A percentile compares a stretch with the other conserved stretches of the same genome.
Evolutionary conservation across 768 basidiomycete genomes (phyloP).

Genomic region (Lyophyllum shimeji): DNA sequence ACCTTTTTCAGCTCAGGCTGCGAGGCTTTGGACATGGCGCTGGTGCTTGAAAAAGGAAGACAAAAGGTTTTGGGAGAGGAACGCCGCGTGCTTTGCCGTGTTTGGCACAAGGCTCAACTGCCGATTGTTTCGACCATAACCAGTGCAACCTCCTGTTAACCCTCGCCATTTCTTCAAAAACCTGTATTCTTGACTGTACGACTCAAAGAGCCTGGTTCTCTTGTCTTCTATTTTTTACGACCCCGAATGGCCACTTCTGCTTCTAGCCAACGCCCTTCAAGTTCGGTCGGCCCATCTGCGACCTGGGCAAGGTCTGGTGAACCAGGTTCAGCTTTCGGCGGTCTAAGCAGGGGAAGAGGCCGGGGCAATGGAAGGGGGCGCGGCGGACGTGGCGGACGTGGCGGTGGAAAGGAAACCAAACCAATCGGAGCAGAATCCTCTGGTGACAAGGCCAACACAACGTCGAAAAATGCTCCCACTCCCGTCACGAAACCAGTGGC

Average conservation of each 20-base stretch:
- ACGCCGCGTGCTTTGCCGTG: conserved; percentile 31
- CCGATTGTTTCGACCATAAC: neutral
- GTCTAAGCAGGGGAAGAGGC: conserved; percentile 37
- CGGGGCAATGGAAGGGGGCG: conserved; percentile 28
- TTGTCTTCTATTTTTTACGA: neutral
- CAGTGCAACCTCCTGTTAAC: neutral
- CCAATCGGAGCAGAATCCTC: conserved; percentile 19
- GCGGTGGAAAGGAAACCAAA: conserved; percentile 22
- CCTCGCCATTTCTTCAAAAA: neutral
- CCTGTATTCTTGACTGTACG: neutral
- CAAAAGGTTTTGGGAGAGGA: conserved; percentile 6
- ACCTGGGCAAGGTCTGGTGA: conserved; percentile 48
- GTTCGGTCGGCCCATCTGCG: conserved; percentile 28
- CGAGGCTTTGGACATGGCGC: conserved; percentile 86
- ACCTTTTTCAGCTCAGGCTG: conserved; percentile 99
- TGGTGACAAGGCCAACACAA: conserved; percentile 15
- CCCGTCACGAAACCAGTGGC: conserved; percentile 20
- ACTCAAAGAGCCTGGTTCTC: neutral
- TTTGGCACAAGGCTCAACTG: conserved; percentile 25
- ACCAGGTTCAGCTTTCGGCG: conserved; percentile 47
- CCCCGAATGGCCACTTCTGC: conserved; percentile 43
- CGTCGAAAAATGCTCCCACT: conserved; percentile 16
- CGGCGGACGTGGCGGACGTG: conserved; percentile 35
- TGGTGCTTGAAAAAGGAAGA: conserved; percentile 10
- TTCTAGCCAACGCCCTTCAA: conserved; percentile 24